Base-by-base conservation (phyloP, 2,329 filamentous ascomycete species). In the Colletotrichum truncatum region DNA sequence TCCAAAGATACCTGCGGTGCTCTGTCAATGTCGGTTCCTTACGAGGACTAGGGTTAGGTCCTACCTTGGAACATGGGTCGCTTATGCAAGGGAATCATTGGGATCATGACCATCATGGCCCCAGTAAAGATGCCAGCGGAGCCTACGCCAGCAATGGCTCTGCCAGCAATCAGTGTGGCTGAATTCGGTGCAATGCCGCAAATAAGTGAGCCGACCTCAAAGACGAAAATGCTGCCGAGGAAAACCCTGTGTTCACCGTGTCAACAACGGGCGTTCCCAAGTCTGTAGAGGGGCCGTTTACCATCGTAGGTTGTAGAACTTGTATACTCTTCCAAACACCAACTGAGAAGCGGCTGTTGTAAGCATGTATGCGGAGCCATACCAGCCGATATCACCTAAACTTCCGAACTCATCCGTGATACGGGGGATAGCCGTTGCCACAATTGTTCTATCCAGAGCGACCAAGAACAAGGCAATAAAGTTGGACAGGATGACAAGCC, bases 311-410 rank as follows among this genome's bases (percentile, higher is more conserved):
- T 82, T 77, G 63, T 84, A 85, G 62, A 82, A 82, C 69, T 81
- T 83, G 73, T 84, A 86, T 36, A 85, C 75, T 54, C 82, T 76
- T 23, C 83, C 84, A 69, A 84, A 85, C 14, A 84, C 68, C 16
- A 84, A 74, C 68, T 84, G 82, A 16, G 81, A 83, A n/a, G 84
- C 84, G 6, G 85, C 82, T 3, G 85, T 85, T 11, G 87, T 88
- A 67, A 90, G 77, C 80, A 89, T 85, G 72, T 89, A 88, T 1
- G 86, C 82, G 36, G 85, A 86, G 5, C 85, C 87, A 73, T 90
- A 90, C 88, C 88, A 90, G 54, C 87, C 87, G 61, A 90, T 86
- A 66, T 90, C 88, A 2, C 83, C 82, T 2, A 89, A 75, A 54
- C 85, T 85, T 48, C 85, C 76, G 72, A 88, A 87, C 18, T 87